Evolutionary conservation across 306 rosid genomes (phyloP).

Genomic region (cucumber (Cucumis sativus)): Cucumber_9930_V3 NC_026660.2:26112501-26113000

Average conservation of each 20-base stretch:
- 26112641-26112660: constrained; percentile 93
- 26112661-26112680: constrained; percentile 85
- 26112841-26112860: neutral
- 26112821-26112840: neutral
- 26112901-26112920: neutral
- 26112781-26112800: neutral
- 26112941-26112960: neutral
- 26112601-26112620: constrained; percentile 87
- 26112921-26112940: neutral
- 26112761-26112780: neutral
- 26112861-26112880: neutral
- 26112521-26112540: constrained; percentile 86
- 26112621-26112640: constrained; percentile 99
- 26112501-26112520: constrained; percentile 70
- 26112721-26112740: constrained; percentile 90
- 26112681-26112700: constrained; percentile 90
- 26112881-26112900: neutral
- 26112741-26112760: constrained; percentile 73
- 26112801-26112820: neutral
- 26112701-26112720: constrained; percentile 80
- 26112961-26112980: neutral
- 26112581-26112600: constrained; percentile 74
- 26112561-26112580: constrained; percentile 77
- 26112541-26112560: constrained; percentile 66
- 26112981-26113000: neutral